Percentiles rank a stretch among this genome's conserved stretches.
phyloP scores from a whole-genome alignment of 805 yeast species.

The Pichia phayaonensis region DNA sequence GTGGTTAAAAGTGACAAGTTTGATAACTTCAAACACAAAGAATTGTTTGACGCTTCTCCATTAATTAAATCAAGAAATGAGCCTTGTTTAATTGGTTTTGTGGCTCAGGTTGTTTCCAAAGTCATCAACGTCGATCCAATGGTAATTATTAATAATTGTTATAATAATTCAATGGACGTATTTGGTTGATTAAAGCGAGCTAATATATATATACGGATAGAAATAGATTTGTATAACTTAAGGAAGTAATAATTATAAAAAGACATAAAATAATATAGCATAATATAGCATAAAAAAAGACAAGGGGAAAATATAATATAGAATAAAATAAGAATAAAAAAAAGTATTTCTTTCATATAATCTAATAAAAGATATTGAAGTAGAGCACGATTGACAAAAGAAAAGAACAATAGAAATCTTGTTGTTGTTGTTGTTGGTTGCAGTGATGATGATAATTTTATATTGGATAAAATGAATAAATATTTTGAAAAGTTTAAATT shows the following conservation, averaged over 20 bases:
- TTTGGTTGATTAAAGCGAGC: slow-evolving; percentile 28
- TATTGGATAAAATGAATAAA: too few species aligned
- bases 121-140: slow-evolving; percentile 37
- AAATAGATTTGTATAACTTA: background rate
- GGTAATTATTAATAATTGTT: slow-evolving; percentile 41
- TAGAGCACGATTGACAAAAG: too few species aligned
- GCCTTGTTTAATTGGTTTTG: slow-evolving; percentile 78
- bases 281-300: background rate
- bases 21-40: slow-evolving; percentile 22
- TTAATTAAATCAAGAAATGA: slow-evolving; percentile 83
- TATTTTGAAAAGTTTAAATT: background rate
- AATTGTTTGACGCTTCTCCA: slow-evolving; percentile 31
- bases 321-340: too few species aligned
- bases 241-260: background rate
- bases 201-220: background rate
- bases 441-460: too few species aligned
- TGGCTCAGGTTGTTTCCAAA: slow-evolving; percentile 61
- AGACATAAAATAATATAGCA: background rate
- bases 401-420: too few species aligned
- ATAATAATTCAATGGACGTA: slow-evolving; percentile 41
- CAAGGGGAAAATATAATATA: background rate
- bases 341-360: too few species aligned
- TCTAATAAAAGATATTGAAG: too few species aligned
- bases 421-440: too few species aligned
- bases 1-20: slow-evolving; percentile 52